Evolutionary conservation across 2,329 filamentous ascomycete genomes (phyloP), one percentile per base, ranked within the genome.

Genomic region (Aspergillus ochraceus): DNA sequence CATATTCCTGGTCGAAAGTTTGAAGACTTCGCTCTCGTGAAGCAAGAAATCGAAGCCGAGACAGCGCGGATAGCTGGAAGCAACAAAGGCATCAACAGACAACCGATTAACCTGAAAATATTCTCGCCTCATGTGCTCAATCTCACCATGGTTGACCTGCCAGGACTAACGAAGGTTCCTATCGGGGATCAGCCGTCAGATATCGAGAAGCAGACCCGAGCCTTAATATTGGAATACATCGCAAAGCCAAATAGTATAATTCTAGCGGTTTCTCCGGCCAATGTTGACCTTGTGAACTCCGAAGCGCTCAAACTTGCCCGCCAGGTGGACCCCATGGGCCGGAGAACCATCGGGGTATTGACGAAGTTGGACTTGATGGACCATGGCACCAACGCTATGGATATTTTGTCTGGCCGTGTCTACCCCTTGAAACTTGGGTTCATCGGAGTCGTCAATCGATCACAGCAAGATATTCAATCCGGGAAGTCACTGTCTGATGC

Each of bases 361-460:
- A 98, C 95, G 61, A 99, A 99, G 80, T 83, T 99, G 65, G 95
- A 99, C 75, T 81, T 99, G 59, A 99, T 99, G 95, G 95, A 99
- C 72, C 94, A 99, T 72, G 95, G 95, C 64, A 99, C 95, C 59
- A 98, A 99, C 72, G 95, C 95, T 17, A 84, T 99, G 68, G 95
- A 99, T 72, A 99, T 99, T 68, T 84, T 99, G n/a, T 96, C 94
- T 6, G 95, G 95, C 3, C 89, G 95, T 26, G 95, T 99, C 3
- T 99, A 99, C 76, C 95, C 95, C 9, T 77, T 99, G 68, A 99
- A 98, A 79, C 86, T 99, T 64, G 95, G 95, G 29, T 99, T 98
- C 75, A 98, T 99, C 68, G 95, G 95, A 62, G 93, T 98, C 17
- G 94, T 99, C 70, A 99, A 99, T 78, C 88, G 95, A 64, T 98